Conservation (phyloP, 129 eudicot genomes). For the Ambrosia artemisiifolia region DNA sequence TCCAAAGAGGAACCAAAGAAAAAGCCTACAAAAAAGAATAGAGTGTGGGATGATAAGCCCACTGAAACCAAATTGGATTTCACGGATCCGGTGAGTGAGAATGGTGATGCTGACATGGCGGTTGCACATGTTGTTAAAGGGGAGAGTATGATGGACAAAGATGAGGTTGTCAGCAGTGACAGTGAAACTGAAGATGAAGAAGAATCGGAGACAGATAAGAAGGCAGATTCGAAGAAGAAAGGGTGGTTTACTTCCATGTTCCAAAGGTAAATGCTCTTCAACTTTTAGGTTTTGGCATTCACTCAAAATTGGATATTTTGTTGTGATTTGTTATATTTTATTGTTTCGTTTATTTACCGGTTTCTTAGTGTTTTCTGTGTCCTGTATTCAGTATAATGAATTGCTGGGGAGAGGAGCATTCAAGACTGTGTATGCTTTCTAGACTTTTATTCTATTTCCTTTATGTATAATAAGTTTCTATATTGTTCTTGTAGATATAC, state of each 20-base stretch:
- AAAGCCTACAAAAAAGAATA: slow-evolving; percentile 67
- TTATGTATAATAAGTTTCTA: slow-evolving; percentile 1
- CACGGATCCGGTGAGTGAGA: slow-evolving; percentile 76
- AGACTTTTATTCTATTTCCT: slow-evolving; percentile 15
- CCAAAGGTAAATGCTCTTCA: slow-evolving; percentile 56
- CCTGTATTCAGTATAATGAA: slow-evolving; percentile 42
- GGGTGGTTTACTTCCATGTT: slow-evolving; percentile 97
- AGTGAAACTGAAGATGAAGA: slow-evolving; percentile 77
- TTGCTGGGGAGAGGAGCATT: slow-evolving; percentile 45
- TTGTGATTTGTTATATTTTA: background rate
- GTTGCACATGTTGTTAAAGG: slow-evolving; percentile 62
- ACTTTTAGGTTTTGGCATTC: background rate
- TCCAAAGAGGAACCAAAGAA: slow-evolving; percentile 73
- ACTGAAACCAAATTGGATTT: slow-evolving; percentile 67
- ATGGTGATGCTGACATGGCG: slow-evolving; percentile 51
- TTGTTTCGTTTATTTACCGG: slow-evolving; percentile 6
- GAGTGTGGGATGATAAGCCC: slow-evolving; percentile 87
- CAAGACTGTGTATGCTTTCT: slow-evolving; percentile 47
- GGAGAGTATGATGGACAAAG: slow-evolving; percentile 98
- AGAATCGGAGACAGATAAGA: slow-evolving; percentile 41
- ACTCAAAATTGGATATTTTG: background rate
- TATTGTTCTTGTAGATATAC: background rate
- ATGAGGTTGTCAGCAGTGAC: slow-evolving; percentile 84
- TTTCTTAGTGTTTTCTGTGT: slow-evolving; percentile 35
- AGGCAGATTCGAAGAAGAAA: slow-evolving; percentile 65